Evolutionary conservation across 1,139 yeast species (phyloP), one percentile per base, ranked within the genome.

Genomic region (Pichia sp.): DNA sequence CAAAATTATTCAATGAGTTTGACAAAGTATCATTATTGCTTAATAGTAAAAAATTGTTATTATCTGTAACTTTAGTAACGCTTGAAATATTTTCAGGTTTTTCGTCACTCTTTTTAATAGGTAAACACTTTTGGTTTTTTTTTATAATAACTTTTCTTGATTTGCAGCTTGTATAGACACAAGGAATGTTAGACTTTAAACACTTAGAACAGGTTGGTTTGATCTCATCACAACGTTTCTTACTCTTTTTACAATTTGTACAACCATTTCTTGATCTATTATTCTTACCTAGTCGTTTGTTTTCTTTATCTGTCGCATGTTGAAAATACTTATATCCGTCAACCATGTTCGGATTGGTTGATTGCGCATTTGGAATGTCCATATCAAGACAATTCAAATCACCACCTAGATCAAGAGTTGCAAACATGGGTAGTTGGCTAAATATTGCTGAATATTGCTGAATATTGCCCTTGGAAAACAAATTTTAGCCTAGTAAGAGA

Each of bases 161-260:
- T 35, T 36, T 41, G 10, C 43, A 41, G 1, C 14, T 26, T 22
- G 40, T 28, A 47, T 49, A 45, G 10, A 35, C 25, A 35, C 54
- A 50, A 9, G 28, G 28, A 4, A 35, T 43, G 15, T 50, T 50
- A 18, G 47, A 34, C 21, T 48, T 50, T 21, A 38, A 29, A 35
- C 61, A 57, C 10, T 47, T 44, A 0, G 46, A 37, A 39, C 60
- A 56, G 8, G 31, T 30, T 3, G 60, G 60, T 21, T 34, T 48
- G 8, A 37, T 41, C 14, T 56, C 59, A 33, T 54, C 52, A 36
- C 61, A 57, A 18, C 52, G 50, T 32, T 53, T 50, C 47, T 52
- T 55, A 33, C 48, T 42, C 36, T 48, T 46, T 37, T 49, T 50
- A 40, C 59, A 55, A 20, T 44, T 53, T 9, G 39, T 29, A 38